A percentile compares a stretch with the other conserved stretches of the same genome.
These are phyloP conservation scores for Capsella bursapastoris DNA, from an alignment of 345 rosid species.

Conservation along the genomic window DNA sequence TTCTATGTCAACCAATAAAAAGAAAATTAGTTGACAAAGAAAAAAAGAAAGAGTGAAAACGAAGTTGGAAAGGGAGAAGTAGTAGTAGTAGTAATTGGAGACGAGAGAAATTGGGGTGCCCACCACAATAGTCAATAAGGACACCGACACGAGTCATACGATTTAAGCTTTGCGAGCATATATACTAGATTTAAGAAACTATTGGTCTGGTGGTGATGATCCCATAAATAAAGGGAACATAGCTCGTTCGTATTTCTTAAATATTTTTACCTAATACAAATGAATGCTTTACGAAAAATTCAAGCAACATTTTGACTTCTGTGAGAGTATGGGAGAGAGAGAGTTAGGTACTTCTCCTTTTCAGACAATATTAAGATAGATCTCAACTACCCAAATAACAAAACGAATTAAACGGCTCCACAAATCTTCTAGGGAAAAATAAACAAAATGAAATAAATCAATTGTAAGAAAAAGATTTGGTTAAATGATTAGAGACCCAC, in stretches of 20 bases:
- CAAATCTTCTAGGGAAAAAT: not conserved
- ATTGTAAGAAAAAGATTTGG: not conserved
- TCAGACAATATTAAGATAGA: slow-evolving; percentile 22
- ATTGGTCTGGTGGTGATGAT: not conserved
- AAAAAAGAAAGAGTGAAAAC: not conserved
- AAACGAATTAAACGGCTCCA: slow-evolving; percentile 20
- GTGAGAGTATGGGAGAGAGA: slow-evolving; percentile 23
- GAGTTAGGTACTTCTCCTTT: slow-evolving; percentile 38
- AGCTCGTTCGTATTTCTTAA: not conserved
- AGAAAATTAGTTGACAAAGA: slow-evolving; percentile 1
- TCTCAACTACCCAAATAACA: slow-evolving; percentile 34
- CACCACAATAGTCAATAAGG: not conserved
- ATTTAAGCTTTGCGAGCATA: too few relatives aligned
- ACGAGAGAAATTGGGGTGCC: not conserved
- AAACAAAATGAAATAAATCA: not conserved
- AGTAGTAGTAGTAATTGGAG: not conserved
- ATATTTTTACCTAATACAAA: not conserved
- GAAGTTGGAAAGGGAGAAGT: not conserved
- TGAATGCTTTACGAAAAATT: not conserved
- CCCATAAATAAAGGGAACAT: not conserved
- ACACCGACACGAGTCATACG: not conserved
- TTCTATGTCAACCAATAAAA: not conserved
- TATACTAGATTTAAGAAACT: not conserved
- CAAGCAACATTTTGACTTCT: slow-evolving; percentile 32
- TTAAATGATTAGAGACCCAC: not conserved